Evolutionary conservation across 148 eudicot genomes (phyloP), one percentile per base, ranked within the genome.

Genomic region (Polygonum aviculare): DNA sequence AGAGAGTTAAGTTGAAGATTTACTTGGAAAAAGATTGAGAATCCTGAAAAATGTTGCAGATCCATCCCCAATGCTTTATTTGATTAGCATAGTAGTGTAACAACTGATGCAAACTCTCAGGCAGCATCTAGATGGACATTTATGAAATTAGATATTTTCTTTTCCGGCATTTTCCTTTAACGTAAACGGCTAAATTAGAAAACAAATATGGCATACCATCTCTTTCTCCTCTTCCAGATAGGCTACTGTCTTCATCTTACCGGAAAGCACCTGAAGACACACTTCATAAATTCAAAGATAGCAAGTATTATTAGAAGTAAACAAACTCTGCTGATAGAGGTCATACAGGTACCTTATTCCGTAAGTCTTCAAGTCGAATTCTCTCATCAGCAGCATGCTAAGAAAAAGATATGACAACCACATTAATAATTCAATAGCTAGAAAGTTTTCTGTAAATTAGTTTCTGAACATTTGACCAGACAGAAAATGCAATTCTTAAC

Each of bases 331-430:
- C 6, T 2, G 19, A 35, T 15, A 36, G 45, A 67, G 72, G 33
- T 72, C 14, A 51, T 31, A 31, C 11, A 33, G 52, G 54, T 87
- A 95, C 99, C 99, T 93, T 91, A 19, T 82, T 77, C 69, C 94
- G 96, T 80, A 95, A 81, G 72, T 92, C 99, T 85, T 95, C 99
- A 79, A 95, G 84, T 77, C 90, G 90, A 72, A 95, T 93, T 83
- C 99, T 87, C 83, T 95, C 99, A 83, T 95, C 99, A 21, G 99
- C 99, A 77, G 99, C 99, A 84, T 95, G 99, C 99, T 95, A 93
- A 36, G 82, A 81, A 79, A 44, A 44, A 72, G 51, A 69, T 76
- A 80, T 51, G 41, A 9, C n/a, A 74, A 75, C 72, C 57, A 18
- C 72, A 47, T 73, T 3, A 79, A 26, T 26, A 74, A 75, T 59